Conservation (phyloP, 352 stramenopile species). For the Globisporangium okanoganense region DNA sequence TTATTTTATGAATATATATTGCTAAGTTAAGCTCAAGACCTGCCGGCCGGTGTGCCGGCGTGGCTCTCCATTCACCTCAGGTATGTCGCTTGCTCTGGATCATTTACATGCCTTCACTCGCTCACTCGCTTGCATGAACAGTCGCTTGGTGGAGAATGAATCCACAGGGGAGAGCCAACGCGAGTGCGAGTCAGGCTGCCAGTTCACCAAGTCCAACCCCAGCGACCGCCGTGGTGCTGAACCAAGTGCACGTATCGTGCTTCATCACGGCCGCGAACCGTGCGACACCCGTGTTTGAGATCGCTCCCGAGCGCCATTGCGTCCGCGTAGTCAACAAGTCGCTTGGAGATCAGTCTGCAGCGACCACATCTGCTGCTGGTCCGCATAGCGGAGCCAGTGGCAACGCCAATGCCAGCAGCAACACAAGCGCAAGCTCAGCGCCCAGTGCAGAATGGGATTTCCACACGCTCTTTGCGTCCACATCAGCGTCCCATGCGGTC, state of each 20-base stretch:
- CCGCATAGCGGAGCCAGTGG: not conserved
- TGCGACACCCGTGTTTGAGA: constrained; percentile 56
- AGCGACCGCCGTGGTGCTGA: constrained; percentile 20
- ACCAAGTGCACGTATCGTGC: constrained; percentile 58
- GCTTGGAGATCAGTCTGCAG: constrained; percentile 9
- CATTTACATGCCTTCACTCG: not conserved
- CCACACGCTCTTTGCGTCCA: constrained; percentile 52
- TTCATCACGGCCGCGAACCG: constrained; percentile 71
- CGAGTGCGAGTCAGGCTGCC: not conserved
- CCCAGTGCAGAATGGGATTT: constrained; percentile 54
- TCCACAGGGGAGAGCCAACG: not conserved
- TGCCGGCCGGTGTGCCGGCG: not conserved
- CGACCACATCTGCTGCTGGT: not conserved
- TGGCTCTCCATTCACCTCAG: constrained; percentile 1
- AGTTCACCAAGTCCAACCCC: constrained; percentile 4
- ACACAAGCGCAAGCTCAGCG: not conserved
- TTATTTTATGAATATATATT: constrained; percentile 18
- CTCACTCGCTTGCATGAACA: constrained; percentile 5
- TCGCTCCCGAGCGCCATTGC: constrained; percentile 36
- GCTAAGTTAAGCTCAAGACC: constrained; percentile 15
- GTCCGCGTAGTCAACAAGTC: constrained; percentile 42
- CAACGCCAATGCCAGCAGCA: not conserved
- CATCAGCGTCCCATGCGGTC: constrained; percentile 26
- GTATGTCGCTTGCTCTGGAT: not conserved
- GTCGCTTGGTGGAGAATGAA: not conserved